Base-by-base conservation (phyloP, 2,329 filamentous ascomycete genomes). In the Verticillium isaacii region DNA sequence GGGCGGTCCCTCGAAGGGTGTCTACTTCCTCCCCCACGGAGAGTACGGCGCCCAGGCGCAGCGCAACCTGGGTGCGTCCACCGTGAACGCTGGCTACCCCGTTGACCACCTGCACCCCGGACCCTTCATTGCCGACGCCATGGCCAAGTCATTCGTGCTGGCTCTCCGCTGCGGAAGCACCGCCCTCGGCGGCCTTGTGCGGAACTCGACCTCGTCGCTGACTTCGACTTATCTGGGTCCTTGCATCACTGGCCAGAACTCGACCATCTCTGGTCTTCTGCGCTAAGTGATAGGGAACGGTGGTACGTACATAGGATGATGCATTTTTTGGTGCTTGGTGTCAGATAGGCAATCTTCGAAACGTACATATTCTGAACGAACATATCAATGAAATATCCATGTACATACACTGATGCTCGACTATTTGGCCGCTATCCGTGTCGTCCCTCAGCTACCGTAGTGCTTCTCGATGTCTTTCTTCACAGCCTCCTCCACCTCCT, bases 41-140 rank as follows among this genome's bases (percentile, higher is more conserved):
- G 75, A 77, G 41, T 87, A 87, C 66, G 80, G 81, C 5, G 84
- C 82, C 3, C 78, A 81, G 64, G 80, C 78, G 45, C 86, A 82
- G 69, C 69, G 80, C 69, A 74, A 75, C 15, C 68, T 86, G 56
- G 85, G 86, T 0, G 74, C 73, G 50, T 63, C 73, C 0, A 77
- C 74, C 3, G 83, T 86, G 32, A 80, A 86, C 69, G 73, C 75
- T 0, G 77, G 81, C 64, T 89, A 81, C 64, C 83, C 85, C 0
- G 78, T 78, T 23, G 86, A 88, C 66, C 86, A 89, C 70, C 89
- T 86, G 0, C 87, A 89, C 70, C 88, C 86, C 2, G 82, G 79
- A 59, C 75, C 83, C 0, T 75, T 73, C 32, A 82, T 85, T n/a
- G 85, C 87, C 1, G 76, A 84, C 63, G 73, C 81, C 4, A 82